Evolutionary conservation across 257 asterid genomes (phyloP).

Genomic region (Jacaranda copaia): DNA sequence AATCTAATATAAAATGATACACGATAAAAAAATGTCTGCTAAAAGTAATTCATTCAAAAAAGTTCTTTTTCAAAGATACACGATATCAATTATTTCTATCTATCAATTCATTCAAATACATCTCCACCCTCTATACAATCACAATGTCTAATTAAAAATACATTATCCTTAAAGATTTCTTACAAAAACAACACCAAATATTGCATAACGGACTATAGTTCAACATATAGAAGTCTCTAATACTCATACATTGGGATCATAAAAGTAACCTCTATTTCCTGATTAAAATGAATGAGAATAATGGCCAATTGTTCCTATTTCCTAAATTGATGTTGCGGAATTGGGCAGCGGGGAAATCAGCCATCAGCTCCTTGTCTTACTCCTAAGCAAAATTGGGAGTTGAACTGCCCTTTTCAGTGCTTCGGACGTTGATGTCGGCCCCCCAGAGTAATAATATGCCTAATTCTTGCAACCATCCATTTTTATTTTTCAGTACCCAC

Average conservation of each 20-base stretch:
- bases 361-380: slow-evolving; percentile 41
- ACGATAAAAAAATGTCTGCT: no score
- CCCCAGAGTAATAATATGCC: slow-evolving; percentile 8
- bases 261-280: background rate
- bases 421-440: slow-evolving; percentile 41
- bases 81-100: no score
- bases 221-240: no score
- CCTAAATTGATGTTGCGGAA: slow-evolving; percentile 5
- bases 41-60: no score
- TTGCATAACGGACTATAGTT: no score
- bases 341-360: slow-evolving; percentile 26
- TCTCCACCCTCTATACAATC: no score
- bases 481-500: no score
- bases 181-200: background rate
- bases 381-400: slow-evolving; percentile 27
- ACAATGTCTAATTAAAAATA: no score
- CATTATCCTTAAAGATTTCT: no score
- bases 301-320: background rate
- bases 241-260: background rate
- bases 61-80: no score
- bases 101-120: no score
- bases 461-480: background rate
- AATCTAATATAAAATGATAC: no score
- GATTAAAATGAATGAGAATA: background rate
- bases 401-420: slow-evolving; percentile 38